These are phyloP conservation scores for Acanthamoeba castellanii DNA, from an alignment of 208 protist species.

Conservation along the genomic window DNA sequence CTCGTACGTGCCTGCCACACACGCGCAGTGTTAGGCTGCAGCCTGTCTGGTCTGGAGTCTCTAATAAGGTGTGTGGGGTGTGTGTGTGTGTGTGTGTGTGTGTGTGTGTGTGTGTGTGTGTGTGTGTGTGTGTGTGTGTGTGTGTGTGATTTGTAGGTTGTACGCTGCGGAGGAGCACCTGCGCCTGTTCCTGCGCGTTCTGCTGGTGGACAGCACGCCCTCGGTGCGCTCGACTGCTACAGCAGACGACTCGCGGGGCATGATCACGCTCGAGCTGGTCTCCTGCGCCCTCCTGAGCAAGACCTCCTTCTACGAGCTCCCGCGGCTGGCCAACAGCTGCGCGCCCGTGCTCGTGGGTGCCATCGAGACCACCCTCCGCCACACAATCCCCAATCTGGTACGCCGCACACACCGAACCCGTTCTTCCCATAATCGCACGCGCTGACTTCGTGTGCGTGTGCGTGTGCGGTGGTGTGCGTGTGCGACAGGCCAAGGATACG, in stretches of 20 bases:
- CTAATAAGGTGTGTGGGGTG: no score
- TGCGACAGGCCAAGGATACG: neutral
- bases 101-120: no score
- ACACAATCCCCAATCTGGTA: neutral
- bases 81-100: no score
- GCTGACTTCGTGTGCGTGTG: no score
- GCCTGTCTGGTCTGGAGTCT: neutral
- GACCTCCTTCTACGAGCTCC: slow-evolving; percentile 62
- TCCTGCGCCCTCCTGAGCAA: neutral
- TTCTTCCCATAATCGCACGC: no score
- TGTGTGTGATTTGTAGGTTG: neutral
- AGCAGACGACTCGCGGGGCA: neutral
- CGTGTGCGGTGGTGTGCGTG: neutral
- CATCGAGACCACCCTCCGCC: neutral
- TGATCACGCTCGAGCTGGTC: slow-evolving; percentile 8
- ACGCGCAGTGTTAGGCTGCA: neutral
- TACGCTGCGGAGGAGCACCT: slow-evolving; percentile 58
- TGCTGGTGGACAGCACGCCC: slow-evolving; percentile 43
- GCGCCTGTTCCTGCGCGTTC: slow-evolving; percentile 38
- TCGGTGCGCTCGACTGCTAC: neutral
- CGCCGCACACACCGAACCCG: neutral
- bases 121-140: neutral
- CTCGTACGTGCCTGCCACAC: neutral
- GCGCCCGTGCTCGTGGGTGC: slow-evolving; percentile 15
- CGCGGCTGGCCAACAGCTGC: neutral